Percentiles rank a stretch among this genome's conserved stretches.
Conservation (phyloP, 2,329 filamentous ascomycete genomes). For the Phoma sp. region DNA sequence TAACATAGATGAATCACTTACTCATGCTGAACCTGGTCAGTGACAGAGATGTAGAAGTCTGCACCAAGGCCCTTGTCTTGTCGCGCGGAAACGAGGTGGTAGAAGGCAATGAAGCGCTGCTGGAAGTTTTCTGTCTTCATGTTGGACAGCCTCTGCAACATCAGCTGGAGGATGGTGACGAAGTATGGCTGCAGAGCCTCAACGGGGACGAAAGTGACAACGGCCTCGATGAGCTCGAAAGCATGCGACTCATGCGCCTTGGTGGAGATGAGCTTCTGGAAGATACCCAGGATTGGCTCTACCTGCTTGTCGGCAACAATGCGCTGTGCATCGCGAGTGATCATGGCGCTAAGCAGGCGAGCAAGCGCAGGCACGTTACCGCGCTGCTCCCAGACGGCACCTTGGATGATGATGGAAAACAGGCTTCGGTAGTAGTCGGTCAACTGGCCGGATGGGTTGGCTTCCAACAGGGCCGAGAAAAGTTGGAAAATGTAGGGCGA, state of each 20-base stretch:
- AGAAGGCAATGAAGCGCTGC: slow-evolving; percentile 89
- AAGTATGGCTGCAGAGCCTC: slow-evolving; percentile 81
- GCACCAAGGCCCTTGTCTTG: slow-evolving; percentile 84
- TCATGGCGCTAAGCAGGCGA: slow-evolving; percentile 82
- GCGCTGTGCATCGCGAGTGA: slow-evolving; percentile 75
- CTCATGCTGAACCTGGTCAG: slow-evolving; percentile 80
- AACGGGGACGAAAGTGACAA: slow-evolving; percentile 76
- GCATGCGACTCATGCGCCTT: slow-evolving; percentile 86
- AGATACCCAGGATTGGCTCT: slow-evolving; percentile 90
- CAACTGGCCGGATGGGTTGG: slow-evolving; percentile 79
- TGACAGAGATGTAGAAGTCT: slow-evolving; percentile 87
- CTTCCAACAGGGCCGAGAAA: slow-evolving; percentile 87
- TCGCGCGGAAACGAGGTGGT: slow-evolving; percentile 84
- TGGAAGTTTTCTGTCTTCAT: slow-evolving; percentile 85
- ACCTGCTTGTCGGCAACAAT: slow-evolving; percentile 83
- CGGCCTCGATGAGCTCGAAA: slow-evolving; percentile 87
- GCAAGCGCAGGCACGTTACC: slow-evolving; percentile 94
- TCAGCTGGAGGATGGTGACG: slow-evolving; percentile 77
- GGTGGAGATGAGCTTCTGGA: slow-evolving; percentile 83
- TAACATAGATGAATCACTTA: slow-evolving; percentile 43
- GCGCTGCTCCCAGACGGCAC: slow-evolving; percentile 87
- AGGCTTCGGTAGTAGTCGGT: slow-evolving; percentile 82
- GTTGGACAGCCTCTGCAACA: slow-evolving; percentile 76
- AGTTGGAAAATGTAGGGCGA: slow-evolving; percentile 97
- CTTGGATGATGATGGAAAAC: slow-evolving; percentile 78